Base-by-base conservation (phyloP, 495 filamentous ascomycete genomes). In the Penicillium paxilli region DNA sequence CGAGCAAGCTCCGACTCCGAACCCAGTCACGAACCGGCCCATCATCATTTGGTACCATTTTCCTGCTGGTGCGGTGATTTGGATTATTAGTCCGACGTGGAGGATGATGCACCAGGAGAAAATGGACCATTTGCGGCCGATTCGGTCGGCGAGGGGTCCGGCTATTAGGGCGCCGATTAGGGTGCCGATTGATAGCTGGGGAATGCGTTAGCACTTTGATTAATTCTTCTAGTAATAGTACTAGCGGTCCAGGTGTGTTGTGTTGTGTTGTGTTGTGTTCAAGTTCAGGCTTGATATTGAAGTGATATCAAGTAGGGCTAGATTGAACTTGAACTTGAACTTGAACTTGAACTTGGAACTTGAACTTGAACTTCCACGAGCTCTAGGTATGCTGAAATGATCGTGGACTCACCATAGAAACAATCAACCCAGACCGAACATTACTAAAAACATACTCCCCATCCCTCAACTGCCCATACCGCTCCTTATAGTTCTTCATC, bases 1-100 rank as follows among this genome's bases (percentile, higher is more conserved):
- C 7, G 82, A 87, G n/a, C 87, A 77, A 0, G 82, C 75, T 37
- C 87, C 87, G 32, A 90, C 85, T 22, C 86, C 86, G 32, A 84
- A 64, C 50, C 87, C 83, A 30, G 84, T 83, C 32, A 88, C 71
- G 52, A 72, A 73, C 3, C 79, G 68, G 11, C 78, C 79, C 55
- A 80, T 70, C 38, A 85, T 68, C 51, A 72, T 58, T 48, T 81
- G 75, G 46, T 79, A 75, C 79, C 78, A 82, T 52, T 72, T 73
- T 6, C 65, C 69, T 8, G 66, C 10, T 0, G 69, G 55, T 11
- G 86, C 77, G 14, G 85, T 79, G 55, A 81, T 81, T 52, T 89
- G 85, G 44, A 90, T 82, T 20, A 85, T 77, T 30, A 82, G 78
- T 33, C 87, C 87, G 37, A 89, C 71, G 38, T 77, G 81, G 51